These are phyloP conservation scores for Turritis glabra DNA, from an alignment of 345 rosid genomes.

Conservation along the genomic window DNA sequence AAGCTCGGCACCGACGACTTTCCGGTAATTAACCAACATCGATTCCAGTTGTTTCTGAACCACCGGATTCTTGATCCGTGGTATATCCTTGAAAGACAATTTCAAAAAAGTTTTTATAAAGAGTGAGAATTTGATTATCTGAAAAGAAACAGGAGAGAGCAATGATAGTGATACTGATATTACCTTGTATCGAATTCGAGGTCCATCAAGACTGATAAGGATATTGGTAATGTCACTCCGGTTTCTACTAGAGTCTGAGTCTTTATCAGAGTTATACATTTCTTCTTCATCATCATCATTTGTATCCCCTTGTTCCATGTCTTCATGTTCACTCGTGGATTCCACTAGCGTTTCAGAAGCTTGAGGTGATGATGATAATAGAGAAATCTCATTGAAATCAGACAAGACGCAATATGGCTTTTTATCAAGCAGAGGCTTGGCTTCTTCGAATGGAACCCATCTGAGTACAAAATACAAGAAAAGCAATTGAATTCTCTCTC, in stretches of 20 bases:
- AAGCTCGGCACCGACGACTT: slow-evolving; percentile 65
- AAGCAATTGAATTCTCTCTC: neutral
- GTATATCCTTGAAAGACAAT: slow-evolving; percentile 48
- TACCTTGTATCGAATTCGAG: slow-evolving; percentile 70
- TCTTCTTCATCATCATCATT: slow-evolving; percentile 37
- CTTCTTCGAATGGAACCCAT: slow-evolving; percentile 77
- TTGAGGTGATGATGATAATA: slow-evolving; percentile 39
- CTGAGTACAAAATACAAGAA: slow-evolving; percentile 46
- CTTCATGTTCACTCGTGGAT: slow-evolving; percentile 38
- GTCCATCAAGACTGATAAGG: slow-evolving; percentile 50
- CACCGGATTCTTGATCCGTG: slow-evolving; percentile 36
- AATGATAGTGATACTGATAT: neutral
- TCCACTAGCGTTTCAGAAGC: slow-evolving; percentile 42
- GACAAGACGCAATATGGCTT: slow-evolving; percentile 65
- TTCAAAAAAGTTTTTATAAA: neutral
- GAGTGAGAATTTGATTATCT: slow-evolving; percentile 8
- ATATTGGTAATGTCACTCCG: slow-evolving; percentile 49
- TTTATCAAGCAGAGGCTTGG: slow-evolving; percentile 74
- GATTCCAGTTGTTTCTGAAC: slow-evolving; percentile 51
- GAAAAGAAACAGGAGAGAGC: neutral
- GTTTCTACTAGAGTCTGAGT: slow-evolving; percentile 41
- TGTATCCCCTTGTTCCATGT: slow-evolving; percentile 41
- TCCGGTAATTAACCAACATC: slow-evolving; percentile 54
- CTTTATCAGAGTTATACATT: slow-evolving; percentile 50
- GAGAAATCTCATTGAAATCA: slow-evolving; percentile 43